Evolutionary conservation across 805 yeast genomes (phyloP).

Genomic region (Starmerella floris): DNA sequence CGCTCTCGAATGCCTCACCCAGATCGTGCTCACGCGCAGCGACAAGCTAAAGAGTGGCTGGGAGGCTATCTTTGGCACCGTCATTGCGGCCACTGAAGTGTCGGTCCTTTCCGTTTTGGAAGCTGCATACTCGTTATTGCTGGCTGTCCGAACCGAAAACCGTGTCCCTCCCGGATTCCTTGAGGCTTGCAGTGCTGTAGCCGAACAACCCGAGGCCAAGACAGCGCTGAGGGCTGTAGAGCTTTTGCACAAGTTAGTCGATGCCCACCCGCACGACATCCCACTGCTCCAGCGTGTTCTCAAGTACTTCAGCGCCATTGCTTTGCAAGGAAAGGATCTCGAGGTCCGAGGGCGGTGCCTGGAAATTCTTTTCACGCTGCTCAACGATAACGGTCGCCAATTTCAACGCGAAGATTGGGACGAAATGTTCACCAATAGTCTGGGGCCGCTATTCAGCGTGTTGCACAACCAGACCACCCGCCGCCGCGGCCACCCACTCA

Average conservation of each 20-base stretch:
- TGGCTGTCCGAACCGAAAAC: constrained; percentile 29
- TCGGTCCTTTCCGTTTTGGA: constrained; percentile 6
- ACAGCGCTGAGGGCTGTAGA: constrained; percentile 70
- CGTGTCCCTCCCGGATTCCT: constrained; percentile 34
- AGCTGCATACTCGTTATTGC: constrained; percentile 14
- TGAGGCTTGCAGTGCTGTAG: constrained; percentile 62
- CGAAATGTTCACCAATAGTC: constrained; percentile 54
- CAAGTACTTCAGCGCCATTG: constrained; percentile 71
- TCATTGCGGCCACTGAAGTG: constrained; percentile 53
- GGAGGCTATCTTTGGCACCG: constrained; percentile 72
- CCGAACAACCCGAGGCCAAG: constrained; percentile 69
- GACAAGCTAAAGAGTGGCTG: constrained; percentile 79
- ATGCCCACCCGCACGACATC: constrained; percentile 14
- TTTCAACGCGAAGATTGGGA: constrained; percentile 76
- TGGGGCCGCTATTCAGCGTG: constrained; percentile 83
- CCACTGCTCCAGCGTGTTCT: constrained; percentile 33
- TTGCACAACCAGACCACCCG: constrained; percentile 39
- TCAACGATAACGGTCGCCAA: constrained; percentile 64
- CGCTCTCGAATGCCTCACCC: constrained; percentile 79
- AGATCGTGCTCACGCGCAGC: constrained; percentile 68
- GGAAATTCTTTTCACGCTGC: constrained; percentile 64
- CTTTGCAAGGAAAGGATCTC: constrained; percentile 84
- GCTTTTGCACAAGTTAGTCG: constrained; percentile 40
- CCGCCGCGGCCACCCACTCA: background rate
- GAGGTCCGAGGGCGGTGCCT: constrained; percentile 88